Evolutionary conservation across 768 basidiomycete genomes (phyloP).

Genomic region (Tremella mesenterica): DNA sequence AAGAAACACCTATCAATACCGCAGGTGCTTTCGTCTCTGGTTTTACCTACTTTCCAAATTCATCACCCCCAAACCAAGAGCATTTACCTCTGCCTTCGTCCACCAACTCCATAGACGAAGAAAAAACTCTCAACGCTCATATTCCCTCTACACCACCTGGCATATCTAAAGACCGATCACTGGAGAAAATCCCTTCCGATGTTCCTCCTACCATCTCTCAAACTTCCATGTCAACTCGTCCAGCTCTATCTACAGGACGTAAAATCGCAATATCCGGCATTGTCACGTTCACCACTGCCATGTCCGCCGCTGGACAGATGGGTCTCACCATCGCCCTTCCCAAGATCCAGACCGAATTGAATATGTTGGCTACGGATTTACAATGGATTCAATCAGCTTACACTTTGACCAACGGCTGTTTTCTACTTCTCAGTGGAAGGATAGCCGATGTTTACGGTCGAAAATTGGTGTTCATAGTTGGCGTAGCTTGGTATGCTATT

Average conservation of each 20-base stretch:
- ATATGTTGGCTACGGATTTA: constrained; percentile 31
- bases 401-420: constrained; percentile 38
- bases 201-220: not conserved
- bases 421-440: constrained; percentile 29
- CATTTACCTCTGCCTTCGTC: too few relatives aligned
- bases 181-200: not conserved
- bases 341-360: constrained; percentile 39
- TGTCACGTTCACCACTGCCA: constrained; percentile 23
- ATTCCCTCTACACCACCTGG: too few relatives aligned
- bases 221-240: not conserved
- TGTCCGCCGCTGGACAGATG: constrained; percentile 18
- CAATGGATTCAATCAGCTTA: constrained; percentile 45
- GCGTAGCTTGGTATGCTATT: constrained; percentile 52
- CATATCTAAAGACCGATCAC: too few relatives aligned
- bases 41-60: too few relatives aligned
- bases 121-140: too few relatives aligned
- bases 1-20: too few relatives aligned
- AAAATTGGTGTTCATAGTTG: constrained; percentile 59
- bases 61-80: too few relatives aligned
- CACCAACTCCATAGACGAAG: too few relatives aligned
- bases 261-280: constrained; percentile 22
- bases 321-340: constrained; percentile 37
- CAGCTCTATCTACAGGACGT: constrained; percentile 8
- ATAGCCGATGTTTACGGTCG: constrained; percentile 53
- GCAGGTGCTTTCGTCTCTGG: too few relatives aligned